Evolutionary conservation across 306 rosid species (phyloP).

Genomic region (Neltuma alba): DNA sequence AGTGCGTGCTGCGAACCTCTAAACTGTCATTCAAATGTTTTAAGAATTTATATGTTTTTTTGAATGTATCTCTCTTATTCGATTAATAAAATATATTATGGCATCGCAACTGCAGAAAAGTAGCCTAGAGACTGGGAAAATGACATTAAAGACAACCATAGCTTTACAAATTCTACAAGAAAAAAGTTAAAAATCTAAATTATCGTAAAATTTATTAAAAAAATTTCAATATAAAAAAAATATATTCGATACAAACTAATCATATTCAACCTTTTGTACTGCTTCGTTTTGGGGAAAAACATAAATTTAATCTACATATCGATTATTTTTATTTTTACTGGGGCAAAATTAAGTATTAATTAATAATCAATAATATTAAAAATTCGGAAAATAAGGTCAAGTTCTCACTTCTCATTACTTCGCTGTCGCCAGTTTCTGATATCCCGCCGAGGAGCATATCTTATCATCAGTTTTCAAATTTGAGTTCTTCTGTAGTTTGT

Average conservation of each 20-base stretch:
- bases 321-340: background rate
- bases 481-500: background rate
- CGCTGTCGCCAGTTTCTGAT: background rate
- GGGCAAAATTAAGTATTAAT: background rate
- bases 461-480: conserved; percentile 27
- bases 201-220: background rate
- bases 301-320: background rate
- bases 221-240: too few species aligned
- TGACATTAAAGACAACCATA: background rate
- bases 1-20: too few species aligned
- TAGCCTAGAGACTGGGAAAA: background rate
- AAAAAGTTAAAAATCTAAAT: background rate
- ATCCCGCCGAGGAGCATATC: conserved; percentile 33
- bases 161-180: background rate
- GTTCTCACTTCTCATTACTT: background rate
- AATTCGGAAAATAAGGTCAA: background rate
- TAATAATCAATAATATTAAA: background rate
- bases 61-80: background rate
- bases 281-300: background rate
- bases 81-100: background rate
- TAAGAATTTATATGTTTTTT: background rate
- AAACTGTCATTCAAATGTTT: too few species aligned
- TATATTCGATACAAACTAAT: background rate
- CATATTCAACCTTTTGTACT: background rate
- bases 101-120: background rate